Evolutionary conservation across 116 monocot species (phyloP).

Genomic region (Phalaenopsis hybrid): DNA sequence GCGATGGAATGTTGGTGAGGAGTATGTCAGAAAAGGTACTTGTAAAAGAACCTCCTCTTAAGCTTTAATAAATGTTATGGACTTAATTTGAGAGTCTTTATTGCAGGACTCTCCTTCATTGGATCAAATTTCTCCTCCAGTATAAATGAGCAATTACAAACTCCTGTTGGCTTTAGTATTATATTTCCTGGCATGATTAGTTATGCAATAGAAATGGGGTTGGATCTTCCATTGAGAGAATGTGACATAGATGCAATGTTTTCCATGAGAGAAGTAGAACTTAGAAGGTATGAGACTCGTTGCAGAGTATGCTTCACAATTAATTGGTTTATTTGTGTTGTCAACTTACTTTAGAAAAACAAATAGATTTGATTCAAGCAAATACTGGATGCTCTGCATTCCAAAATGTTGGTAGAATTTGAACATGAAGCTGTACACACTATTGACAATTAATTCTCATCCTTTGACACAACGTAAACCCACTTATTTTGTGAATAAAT

Average conservation of each 20-base stretch:
- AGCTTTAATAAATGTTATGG: conserved; percentile 4
- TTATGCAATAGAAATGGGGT: conserved; percentile 45
- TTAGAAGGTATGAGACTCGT: conserved; percentile 37
- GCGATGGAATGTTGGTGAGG: conserved; percentile 26
- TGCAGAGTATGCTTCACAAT: neutral
- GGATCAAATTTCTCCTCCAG: conserved; percentile 34
- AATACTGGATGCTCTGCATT: neutral
- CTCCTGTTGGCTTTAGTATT: conserved; percentile 32
- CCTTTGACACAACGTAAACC: no score
- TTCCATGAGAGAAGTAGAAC: conserved; percentile 33
- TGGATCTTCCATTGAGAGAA: conserved; percentile 49
- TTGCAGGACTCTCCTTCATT: conserved; percentile 65
- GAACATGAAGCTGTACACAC: neutral
- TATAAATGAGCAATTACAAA: conserved; percentile 34
- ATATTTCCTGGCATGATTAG: no score
- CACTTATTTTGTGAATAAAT: neutral
- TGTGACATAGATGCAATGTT: conserved; percentile 28
- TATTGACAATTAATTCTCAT: neutral
- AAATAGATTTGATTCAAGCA: neutral
- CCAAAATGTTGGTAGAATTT: neutral
- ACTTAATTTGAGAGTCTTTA: conserved; percentile 3
- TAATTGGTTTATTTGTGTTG: neutral
- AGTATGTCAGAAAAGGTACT: conserved; percentile 46
- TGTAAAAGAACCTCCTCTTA: neutral
- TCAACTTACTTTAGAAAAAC: neutral